Evolutionary conservation across 441 rosid genomes (phyloP).

Genomic region (Arabidopsis lyrata): DNA sequence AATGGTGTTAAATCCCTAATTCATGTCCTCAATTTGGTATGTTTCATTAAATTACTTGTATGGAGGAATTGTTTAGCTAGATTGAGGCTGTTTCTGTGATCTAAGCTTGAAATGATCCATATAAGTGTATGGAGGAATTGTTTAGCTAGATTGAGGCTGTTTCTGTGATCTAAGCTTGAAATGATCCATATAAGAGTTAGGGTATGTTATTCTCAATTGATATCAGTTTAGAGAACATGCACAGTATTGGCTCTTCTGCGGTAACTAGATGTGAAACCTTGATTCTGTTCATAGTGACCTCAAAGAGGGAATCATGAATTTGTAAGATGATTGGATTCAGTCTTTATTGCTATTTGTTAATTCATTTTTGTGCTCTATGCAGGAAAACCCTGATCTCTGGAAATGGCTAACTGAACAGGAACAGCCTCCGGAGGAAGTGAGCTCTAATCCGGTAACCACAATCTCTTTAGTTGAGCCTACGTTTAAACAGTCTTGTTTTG

Average conservation of each 20-base stretch:
- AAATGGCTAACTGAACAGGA: conserved; percentile 91
- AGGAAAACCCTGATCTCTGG: conserved; percentile 98
- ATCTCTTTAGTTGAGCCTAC: conserved; percentile 2
- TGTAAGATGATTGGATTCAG: neutral
- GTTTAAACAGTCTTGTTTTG: conserved; percentile 1
- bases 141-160: neutral
- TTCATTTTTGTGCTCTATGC: conserved; percentile 23
- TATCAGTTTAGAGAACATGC: neutral
- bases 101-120: neutral
- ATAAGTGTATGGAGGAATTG: conserved; percentile 5
- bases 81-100: neutral
- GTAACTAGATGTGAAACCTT: neutral
- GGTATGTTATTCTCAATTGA: neutral
- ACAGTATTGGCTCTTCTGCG: neutral
- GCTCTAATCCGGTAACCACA: conserved; percentile 66
- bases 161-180: neutral
- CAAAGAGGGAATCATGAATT: neutral
- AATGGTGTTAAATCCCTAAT: conserved; percentile 73
- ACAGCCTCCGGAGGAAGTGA: conserved; percentile 81
- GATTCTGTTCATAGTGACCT: conserved; percentile 12
- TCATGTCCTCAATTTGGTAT: conserved; percentile 85
- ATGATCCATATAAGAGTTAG: conserved; percentile 7
- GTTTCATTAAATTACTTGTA: too few species aligned
- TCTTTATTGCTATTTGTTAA: neutral
- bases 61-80: neutral